phyloP scores from a whole-genome alignment of 2,329 filamentous ascomycete species.

The Juglanconis sp. region DNA sequence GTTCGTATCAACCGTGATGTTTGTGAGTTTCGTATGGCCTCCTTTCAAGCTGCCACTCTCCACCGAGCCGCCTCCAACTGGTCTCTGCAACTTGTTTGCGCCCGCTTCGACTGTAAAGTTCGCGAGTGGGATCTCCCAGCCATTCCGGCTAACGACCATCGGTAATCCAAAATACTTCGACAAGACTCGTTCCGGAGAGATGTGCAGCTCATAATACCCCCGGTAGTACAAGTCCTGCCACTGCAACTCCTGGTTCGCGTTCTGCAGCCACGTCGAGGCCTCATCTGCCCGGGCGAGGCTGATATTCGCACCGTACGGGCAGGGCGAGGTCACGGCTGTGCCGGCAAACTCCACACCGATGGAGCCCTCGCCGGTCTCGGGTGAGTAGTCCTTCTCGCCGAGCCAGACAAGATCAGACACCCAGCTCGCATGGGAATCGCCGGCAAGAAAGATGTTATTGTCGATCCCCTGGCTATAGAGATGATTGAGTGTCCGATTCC shows the following conservation, averaged over 20 bases:
- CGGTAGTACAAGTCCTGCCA: conserved; percentile 74
- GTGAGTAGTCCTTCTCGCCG: conserved; percentile 50
- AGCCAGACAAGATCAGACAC: conserved; percentile 56
- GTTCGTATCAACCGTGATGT: conserved; percentile 6
- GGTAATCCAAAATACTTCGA: conserved; percentile 65
- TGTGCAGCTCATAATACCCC: conserved; percentile 66
- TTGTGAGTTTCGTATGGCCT: conserved; percentile 19
- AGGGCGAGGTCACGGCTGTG: conserved; percentile 61
- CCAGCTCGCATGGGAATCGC: conserved; percentile 68
- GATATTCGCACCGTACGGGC: conserved; percentile 57
- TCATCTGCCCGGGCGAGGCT: conserved; percentile 49
- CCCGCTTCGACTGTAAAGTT: conserved; percentile 66
- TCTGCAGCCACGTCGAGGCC: conserved; percentile 39
- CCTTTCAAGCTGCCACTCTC: conserved; percentile 57
- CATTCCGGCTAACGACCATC: conserved; percentile 56
- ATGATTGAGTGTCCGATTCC: conserved; percentile 66
- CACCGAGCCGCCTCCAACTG: conserved; percentile 39
- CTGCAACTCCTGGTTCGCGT: conserved; percentile 61
- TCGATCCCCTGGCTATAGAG: conserved; percentile 65
- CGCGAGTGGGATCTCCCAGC: conserved; percentile 62
- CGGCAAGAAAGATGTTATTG: conserved; percentile 71
- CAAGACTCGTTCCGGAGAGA: conserved; percentile 54
- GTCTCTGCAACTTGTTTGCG: conserved; percentile 52
- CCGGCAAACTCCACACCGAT: conserved; percentile 66
- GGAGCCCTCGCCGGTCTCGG: conserved; percentile 49